Evolutionary conservation across 2,329 filamentous ascomycete species (phyloP).

Genomic region (Cytospora piceicola): DNA sequence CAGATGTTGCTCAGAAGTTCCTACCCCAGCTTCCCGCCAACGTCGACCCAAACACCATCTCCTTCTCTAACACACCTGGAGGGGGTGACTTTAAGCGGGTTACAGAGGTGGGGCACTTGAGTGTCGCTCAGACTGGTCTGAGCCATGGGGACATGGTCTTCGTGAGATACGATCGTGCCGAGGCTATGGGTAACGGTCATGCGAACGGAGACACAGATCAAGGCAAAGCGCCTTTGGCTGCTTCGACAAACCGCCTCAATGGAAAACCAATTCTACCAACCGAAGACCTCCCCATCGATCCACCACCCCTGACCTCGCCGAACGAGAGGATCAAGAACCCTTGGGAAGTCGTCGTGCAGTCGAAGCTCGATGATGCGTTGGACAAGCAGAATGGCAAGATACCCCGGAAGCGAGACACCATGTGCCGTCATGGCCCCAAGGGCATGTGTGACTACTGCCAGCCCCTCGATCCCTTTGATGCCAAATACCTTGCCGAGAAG

Average conservation of each 20-base stretch:
- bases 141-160: constrained; percentile 94
- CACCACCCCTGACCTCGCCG: constrained; percentile 58
- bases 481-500: constrained; percentile 87
- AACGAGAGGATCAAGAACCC: constrained; percentile 76
- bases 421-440: constrained; percentile 95
- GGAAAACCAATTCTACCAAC: constrained; percentile 73
- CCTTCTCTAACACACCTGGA: constrained; percentile 64
- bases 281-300: constrained; percentile 68
- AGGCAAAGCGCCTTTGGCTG: constrained; percentile 35
- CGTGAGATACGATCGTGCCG: constrained; percentile 73
- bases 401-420: constrained; percentile 69
- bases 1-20: constrained; percentile 61
- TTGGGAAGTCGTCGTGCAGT: constrained; percentile 92
- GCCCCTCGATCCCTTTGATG: constrained; percentile 90
- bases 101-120: constrained; percentile 59
- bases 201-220: constrained; percentile 42
- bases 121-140: constrained; percentile 62
- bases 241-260: constrained; percentile 71
- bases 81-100: constrained; percentile 62
- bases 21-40: constrained; percentile 62
- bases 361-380: constrained; percentile 80
- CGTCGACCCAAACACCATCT: constrained; percentile 63
- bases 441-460: constrained; percentile 99
- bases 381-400: constrained; percentile 94
- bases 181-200: constrained; percentile 43